phyloP scores from a whole-genome alignment of 1,139 yeast species.

The Sugiyamaella sp. region DNA sequence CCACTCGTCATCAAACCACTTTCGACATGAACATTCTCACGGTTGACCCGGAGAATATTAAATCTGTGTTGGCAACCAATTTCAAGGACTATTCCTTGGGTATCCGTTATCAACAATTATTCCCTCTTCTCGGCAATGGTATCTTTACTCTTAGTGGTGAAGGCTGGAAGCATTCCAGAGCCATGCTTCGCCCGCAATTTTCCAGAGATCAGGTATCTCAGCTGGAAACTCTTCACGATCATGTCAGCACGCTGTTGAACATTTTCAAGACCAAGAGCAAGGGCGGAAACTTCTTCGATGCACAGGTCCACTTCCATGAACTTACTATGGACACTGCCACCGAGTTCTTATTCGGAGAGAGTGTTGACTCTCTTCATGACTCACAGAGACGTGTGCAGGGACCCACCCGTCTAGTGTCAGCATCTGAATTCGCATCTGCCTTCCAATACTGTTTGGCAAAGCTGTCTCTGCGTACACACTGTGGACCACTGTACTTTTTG shows the following conservation, averaged over 20 bases:
- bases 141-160: constrained; percentile 59
- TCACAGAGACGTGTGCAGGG: constrained; percentile 30
- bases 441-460: constrained; percentile 49
- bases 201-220: constrained; percentile 58
- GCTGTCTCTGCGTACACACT: constrained; percentile 19
- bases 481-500: constrained; percentile 44
- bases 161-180: constrained; percentile 62
- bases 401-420: constrained; percentile 26
- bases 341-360: constrained; percentile 62
- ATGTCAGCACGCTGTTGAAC: constrained; percentile 25
- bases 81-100: constrained; percentile 59
- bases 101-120: constrained; percentile 47
- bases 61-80: constrained; percentile 44
- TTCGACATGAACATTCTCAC: constrained; percentile 37
- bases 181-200: constrained; percentile 63
- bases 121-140: constrained; percentile 57
- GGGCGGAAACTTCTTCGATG: constrained; percentile 44
- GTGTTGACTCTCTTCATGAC: constrained; percentile 50
- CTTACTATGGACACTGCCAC: constrained; percentile 62
- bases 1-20: constrained; percentile 16
- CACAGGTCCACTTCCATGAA: constrained; percentile 52
- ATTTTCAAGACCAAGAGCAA: constrained; percentile 27
- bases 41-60: constrained; percentile 51
- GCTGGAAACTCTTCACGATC: constrained; percentile 48
- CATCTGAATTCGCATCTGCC: constrained; percentile 47